Percentiles rank a stretch among this genome's conserved stretches.
Evolutionary conservation across 225 moss, liverwort and hornwort genomes (phyloP).

Genomic region (Pleurozium schreberi): DNA sequence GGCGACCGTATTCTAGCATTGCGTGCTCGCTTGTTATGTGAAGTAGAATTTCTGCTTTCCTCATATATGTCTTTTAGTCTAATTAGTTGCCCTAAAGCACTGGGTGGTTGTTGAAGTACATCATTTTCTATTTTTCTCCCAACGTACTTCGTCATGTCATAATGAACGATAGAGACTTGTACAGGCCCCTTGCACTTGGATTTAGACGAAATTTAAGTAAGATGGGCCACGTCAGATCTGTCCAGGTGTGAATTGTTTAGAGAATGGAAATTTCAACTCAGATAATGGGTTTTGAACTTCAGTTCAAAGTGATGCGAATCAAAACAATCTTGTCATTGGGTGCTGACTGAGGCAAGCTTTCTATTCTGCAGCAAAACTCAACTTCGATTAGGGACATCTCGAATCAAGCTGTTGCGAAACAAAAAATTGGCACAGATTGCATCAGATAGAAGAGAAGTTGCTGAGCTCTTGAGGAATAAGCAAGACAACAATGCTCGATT

Average conservation of each 20-base stretch:
- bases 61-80: background rate
- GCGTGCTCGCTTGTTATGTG: background rate
- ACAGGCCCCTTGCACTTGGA: background rate
- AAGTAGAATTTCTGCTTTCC: background rate
- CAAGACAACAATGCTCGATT: conserved; percentile 61
- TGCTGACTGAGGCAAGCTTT: background rate
- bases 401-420: conserved; percentile 62
- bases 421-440: conserved; percentile 40
- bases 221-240: background rate
- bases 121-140: background rate
- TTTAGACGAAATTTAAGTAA: background rate
- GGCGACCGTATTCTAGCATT: background rate
- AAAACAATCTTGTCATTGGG: background rate
- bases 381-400: conserved; percentile 52
- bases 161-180: background rate
- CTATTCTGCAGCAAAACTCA: conserved; percentile 50
- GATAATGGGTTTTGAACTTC: background rate
- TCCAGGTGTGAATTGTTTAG: background rate
- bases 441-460: conserved; percentile 35
- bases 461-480: conserved; percentile 29
- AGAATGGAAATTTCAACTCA: background rate
- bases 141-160: background rate
- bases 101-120: background rate
- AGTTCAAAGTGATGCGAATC: background rate
- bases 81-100: background rate